Base-by-base conservation (phyloP, 495 filamentous ascomycete species). In the Staphylotrichum tortipilum region DNA sequence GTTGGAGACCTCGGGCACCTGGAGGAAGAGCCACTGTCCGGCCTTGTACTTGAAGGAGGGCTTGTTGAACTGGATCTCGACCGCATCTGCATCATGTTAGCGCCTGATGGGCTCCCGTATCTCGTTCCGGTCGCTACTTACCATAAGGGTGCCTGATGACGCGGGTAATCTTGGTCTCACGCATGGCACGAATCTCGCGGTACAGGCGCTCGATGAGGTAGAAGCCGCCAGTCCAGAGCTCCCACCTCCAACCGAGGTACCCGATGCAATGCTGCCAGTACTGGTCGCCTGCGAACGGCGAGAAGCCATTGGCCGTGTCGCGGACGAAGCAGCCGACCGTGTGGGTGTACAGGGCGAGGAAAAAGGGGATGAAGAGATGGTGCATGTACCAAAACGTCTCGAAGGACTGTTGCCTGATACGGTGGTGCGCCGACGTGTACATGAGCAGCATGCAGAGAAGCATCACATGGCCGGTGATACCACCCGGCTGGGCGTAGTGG, bases 371-470 rank as follows among this genome's bases (percentile, higher is more conserved):
- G 63, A 96, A 96, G 9, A 99, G 78, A 56, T 99, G 94, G 66
- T 99, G 92, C 10, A 88, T 95, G 68, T 99, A 99, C 92, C 91
- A 97, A 63, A 99, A 99, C 1, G 91, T 91, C 68, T 99, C 92
- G 66, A 86, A 99, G 2, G 86, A 94, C 61, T 99, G 92, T 63
- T 97, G 88, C 43, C 92, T 85, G 57, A 99, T 97, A 55, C 85
- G 85, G 57, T 82, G 77, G 60, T 99, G 92, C 4, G 92, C 85
- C 7, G 94, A 95, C 17, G 92, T 99, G 67, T 92, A 99, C 80
- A 99, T 99, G 47, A 99, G 68, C 45, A 99, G 73, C 92, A 99
- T 97, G 77, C 92, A 99, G 8, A 97, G 75, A 5, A 97, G 78
- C 92, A 99, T 99, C 38, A 99, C 79, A 68, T 99, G 92, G 15